phyloP scores from a whole-genome alignment of 2,329 filamentous ascomycete genomes.

The Hymenotorrendiella dingleyae region DNA sequence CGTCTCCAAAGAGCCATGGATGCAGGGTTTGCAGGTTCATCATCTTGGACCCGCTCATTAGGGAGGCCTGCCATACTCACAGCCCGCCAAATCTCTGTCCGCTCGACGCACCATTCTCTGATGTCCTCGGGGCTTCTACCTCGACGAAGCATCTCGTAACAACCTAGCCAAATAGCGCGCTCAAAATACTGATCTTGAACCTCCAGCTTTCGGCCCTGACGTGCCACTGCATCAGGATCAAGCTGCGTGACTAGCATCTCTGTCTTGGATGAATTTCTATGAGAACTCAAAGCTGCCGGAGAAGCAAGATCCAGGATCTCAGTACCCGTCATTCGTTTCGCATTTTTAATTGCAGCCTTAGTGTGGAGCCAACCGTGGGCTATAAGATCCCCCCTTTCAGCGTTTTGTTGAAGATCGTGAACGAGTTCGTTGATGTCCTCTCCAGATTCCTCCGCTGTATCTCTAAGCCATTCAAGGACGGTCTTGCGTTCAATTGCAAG shows the following conservation, averaged over 20 bases:
- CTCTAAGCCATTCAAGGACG: slow-evolving; percentile 81
- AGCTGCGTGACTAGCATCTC: slow-evolving; percentile 75
- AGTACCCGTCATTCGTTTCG: slow-evolving; percentile 72
- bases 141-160: slow-evolving; percentile 84
- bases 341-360: slow-evolving; percentile 79
- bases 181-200: slow-evolving; percentile 84
- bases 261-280: slow-evolving; percentile 51
- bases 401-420: slow-evolving; percentile 66
- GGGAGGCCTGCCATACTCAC: slow-evolving; percentile 71
- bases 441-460: slow-evolving; percentile 60
- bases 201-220: slow-evolving; percentile 72
- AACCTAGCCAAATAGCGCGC: slow-evolving; percentile 85
- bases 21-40: slow-evolving; percentile 39
- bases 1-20: slow-evolving; percentile 66
- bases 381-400: slow-evolving; percentile 75
- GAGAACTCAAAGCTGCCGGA: slow-evolving; percentile 48
- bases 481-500: slow-evolving; percentile 71
- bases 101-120: slow-evolving; percentile 77
- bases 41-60: slow-evolving; percentile 43
- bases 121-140: slow-evolving; percentile 72
- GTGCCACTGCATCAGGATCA: slow-evolving; percentile 82
- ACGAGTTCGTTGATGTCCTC: slow-evolving; percentile 72
- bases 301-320: slow-evolving; percentile 59
- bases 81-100: slow-evolving; percentile 85
- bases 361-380: slow-evolving; percentile 91